Evolutionary conservation across 768 basidiomycete species (phyloP).

Genomic region (Kwoniella heveanensis): DNA sequence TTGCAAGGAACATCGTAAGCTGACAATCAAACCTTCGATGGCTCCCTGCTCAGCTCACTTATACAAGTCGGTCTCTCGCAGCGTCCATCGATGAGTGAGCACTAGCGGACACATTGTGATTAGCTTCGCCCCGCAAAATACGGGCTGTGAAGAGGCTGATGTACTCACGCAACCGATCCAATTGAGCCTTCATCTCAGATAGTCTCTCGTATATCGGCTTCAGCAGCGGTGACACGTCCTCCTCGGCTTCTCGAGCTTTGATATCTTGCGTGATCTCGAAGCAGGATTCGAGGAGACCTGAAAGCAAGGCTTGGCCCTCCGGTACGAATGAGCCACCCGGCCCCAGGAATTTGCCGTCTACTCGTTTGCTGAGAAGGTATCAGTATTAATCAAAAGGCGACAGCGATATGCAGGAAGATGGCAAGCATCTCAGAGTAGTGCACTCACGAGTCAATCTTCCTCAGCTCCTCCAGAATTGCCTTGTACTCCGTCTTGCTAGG

Average conservation of each 20-base stretch:
- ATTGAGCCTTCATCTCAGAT: conserved; percentile 76
- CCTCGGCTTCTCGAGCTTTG: conserved; percentile 75
- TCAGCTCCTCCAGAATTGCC: conserved; percentile 84
- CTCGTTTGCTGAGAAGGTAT: conserved; percentile 68
- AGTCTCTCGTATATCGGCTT: conserved; percentile 93
- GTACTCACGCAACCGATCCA: conserved; percentile 69
- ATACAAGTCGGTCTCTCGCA: conserved; percentile 69
- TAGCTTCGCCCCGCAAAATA: too few species aligned
- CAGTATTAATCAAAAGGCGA: too few species aligned
- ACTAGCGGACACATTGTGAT: conserved; percentile 55
- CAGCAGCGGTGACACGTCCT: conserved; percentile 79
- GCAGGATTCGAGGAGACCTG: conserved; percentile 90
- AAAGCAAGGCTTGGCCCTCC: conserved; percentile 84
- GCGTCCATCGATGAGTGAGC: conserved; percentile 93
- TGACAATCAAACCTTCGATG: too few species aligned
- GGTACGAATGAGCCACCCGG: conserved; percentile 82
- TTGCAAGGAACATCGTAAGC: not conserved
- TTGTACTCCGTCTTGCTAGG: conserved; percentile 84
- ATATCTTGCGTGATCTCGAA: conserved; percentile 96
- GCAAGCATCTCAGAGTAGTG: too few species aligned
- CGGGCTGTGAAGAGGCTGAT: not conserved
- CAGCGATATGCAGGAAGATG: too few species aligned
- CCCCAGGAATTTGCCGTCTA: conserved; percentile 93
- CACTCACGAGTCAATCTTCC: conserved; percentile 74
- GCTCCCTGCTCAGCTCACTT: too few species aligned